phyloP scores from a whole-genome alignment of 208 protist species.

The Leishmania tarentolae region DNA sequence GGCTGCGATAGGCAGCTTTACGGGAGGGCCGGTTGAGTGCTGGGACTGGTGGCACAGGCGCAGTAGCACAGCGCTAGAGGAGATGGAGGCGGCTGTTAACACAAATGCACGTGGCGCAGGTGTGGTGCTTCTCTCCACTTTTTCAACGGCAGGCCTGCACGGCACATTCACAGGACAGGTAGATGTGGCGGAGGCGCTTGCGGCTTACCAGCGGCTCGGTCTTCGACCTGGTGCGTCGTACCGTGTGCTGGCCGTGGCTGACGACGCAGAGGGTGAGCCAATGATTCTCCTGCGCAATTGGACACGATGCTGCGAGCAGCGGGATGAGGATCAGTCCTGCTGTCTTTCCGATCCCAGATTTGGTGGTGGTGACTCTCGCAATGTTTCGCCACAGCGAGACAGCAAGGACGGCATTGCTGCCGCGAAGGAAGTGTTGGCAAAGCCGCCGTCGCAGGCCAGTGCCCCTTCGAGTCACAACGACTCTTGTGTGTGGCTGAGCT shows the following conservation, averaged over 20 bases:
- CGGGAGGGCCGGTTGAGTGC: conserved; percentile 66
- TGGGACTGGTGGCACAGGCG: conserved; percentile 62
- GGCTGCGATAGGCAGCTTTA: conserved; percentile 46
- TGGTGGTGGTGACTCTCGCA: not conserved
- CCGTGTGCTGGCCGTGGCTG: conserved; percentile 55
- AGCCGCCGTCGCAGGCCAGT: not conserved
- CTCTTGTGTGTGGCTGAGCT: conserved; percentile 54
- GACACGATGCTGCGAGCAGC: conserved; percentile 8
- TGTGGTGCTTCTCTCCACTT: conserved; percentile 53
- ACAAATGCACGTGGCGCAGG: conserved; percentile 51
- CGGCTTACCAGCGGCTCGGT: conserved; percentile 24
- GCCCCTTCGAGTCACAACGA: conserved; percentile 8
- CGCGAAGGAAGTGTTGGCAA: not conserved
- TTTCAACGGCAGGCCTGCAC: conserved; percentile 4
- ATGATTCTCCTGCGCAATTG: conserved; percentile 59
- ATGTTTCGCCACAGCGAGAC: conserved; percentile 5
- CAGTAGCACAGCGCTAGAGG: conserved; percentile 36
- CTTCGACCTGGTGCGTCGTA: conserved; percentile 48
- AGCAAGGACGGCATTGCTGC: not conserved
- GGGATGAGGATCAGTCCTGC: not conserved
- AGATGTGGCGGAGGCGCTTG: not conserved
- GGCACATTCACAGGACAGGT: not conserved
- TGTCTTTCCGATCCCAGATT: not conserved
- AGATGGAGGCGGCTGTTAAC: conserved; percentile 58
- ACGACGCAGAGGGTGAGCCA: conserved; percentile 35